phyloP scores from a whole-genome alignment of 1,139 yeast species.

The Saccharomyces hybrid region DNA sequence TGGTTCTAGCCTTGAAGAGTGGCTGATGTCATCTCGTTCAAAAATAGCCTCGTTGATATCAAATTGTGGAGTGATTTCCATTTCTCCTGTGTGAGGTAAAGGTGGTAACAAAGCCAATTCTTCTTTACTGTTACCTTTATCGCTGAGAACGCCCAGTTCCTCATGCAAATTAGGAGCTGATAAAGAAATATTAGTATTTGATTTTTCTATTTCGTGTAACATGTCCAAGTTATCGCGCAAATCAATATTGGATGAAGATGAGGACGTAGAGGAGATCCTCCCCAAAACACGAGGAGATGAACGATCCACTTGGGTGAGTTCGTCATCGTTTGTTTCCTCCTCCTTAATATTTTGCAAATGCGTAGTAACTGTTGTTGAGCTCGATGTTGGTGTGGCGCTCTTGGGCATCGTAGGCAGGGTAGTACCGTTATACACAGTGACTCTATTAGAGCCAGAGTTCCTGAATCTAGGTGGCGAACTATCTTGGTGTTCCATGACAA shows the following conservation, averaged over 20 bases:
- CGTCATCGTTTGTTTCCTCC: conserved; percentile 16
- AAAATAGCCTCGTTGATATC: conserved; percentile 3
- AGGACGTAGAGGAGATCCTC: background rate
- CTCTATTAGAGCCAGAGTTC: background rate
- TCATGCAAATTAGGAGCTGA: background rate
- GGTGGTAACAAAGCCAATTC: conserved; percentile 27
- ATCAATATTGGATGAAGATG: background rate
- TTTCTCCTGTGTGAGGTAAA: conserved; percentile 19
- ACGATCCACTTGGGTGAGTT: conserved; percentile 6
- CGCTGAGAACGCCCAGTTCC: background rate
- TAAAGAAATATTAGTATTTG: background rate
- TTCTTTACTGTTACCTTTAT: conserved; percentile 11
- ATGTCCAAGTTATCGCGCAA: background rate
- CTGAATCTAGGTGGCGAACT: background rate
- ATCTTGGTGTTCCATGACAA: background rate
- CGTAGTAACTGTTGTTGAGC: conserved; percentile 2
- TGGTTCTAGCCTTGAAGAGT: background rate
- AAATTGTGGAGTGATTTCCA: conserved; percentile 3
- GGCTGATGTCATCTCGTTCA: conserved; percentile 1
- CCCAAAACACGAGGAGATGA: background rate
- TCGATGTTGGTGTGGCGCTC: background rate
- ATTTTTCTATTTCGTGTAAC: background rate
- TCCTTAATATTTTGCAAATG: conserved; percentile 24
- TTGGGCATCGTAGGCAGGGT: background rate
- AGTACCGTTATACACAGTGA: background rate